Base-by-base conservation (phyloP, 2,329 filamentous ascomycete genomes). In the Scedosporium minutisporum region DNA sequence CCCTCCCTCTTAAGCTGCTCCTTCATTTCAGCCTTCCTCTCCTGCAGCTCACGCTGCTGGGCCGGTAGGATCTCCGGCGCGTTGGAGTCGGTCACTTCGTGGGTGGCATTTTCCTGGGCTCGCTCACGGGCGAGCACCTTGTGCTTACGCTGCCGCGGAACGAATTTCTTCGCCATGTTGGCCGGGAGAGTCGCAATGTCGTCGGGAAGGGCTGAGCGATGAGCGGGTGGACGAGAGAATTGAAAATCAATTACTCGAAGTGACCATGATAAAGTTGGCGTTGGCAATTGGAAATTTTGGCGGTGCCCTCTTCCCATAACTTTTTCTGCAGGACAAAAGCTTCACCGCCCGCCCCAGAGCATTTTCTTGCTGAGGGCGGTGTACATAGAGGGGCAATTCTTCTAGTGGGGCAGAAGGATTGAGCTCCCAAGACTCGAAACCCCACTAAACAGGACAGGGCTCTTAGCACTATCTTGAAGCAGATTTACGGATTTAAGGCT, bases 81-180 rank as follows among this genome's bases (percentile, higher is more conserved):
- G 73, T 89, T 89, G 63, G 82, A 78, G 67, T 89, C 78, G 51
- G 75, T 68, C 63, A 75, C 71, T 57, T 76, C 72, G 67, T 76
- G 74, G 23, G 69, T 72, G 33, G 69, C 73, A 65, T 77, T 75
- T 64, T 80, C 74, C 57, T 76, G 71, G 58, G 77, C 77, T 70
- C 82, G 82, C 68, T 84, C 77, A 48, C 87, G 84, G 33, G 87
- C 88, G 21, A 89, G 78, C 44, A 85, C 86, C 69, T 84, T 88
- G 72, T 87, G 86, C 75, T 89, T 89, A 64, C 86, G 79, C 75
- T 87, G 83, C 27, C 86, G 79, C 44, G 86, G 84, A 1, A 87
- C 82, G 66, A 86, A 87, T 69, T 82, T 63, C 76, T 68, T 82
- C 4, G 75, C 75, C 81, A 84, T 84, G 16, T 68, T 73, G 63